Evolutionary conservation across 2,329 filamentous ascomycete species (phyloP), one percentile per base, ranked within the genome.

Genomic region (Trichoderma sp.): DNA sequence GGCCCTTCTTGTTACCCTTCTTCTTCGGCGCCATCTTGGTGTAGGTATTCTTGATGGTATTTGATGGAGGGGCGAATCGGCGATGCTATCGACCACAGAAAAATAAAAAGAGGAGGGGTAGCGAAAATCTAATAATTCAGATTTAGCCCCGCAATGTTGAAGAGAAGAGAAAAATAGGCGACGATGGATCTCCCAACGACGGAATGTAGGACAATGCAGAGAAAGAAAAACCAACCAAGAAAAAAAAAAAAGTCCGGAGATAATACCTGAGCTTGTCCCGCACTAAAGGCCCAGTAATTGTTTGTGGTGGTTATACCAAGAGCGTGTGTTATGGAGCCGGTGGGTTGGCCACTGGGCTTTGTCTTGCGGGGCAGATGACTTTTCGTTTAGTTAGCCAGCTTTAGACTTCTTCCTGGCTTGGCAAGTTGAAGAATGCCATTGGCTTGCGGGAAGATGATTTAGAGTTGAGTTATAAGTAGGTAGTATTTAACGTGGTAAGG

Each of bases 11-110:
- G 79, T 91, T 91, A 75, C 84, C 85, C 88, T 97, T 97, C 87
- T 96, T 96, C 85, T 97, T 97, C 72, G 94, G 94, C 77, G 94
- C 84, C 95, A 97, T 98, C 71, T 81, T 85, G 81, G 71, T 21
- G 33, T 33, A 33, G 27, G 21, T 56, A 27, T 68, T 43, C 40
- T 19, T 43, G 40, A 43, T 43, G 40, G n/a, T 47, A 10, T 29
- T 37, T 14, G 37, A 43, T 43, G 16, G 40, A 10, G 47, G 29
- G 21, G 60, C 10, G 19, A 33, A 31, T 31, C 13, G 43, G 27
- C 6, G 37, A 59, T 49, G 40, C 14, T 24, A 2, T 29, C 29
- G 27, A 27, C 58, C 21, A 43, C 40, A 40, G 13, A 37, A 43
- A 43, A 57, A 58, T 49, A 21, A 53, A 29, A 27, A 1, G 29